Evolutionary conservation across 2,329 filamentous ascomycete genomes (phyloP).

Genomic region (Calonectria ilicicola): DNA sequence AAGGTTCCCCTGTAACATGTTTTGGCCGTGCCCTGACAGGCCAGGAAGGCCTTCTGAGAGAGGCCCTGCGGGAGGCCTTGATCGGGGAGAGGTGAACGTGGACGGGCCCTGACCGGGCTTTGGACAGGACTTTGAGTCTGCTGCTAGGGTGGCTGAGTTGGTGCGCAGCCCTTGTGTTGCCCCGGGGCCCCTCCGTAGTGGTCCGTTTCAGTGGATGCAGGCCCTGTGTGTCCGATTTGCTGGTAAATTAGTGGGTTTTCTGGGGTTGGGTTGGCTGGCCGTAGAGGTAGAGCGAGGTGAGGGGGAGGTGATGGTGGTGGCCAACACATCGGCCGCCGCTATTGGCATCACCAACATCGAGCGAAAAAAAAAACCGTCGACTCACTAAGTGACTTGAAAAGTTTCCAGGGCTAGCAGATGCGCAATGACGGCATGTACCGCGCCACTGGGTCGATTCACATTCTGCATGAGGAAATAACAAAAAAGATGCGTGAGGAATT

Average conservation of each 20-base stretch:
- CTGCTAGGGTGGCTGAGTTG: slow-evolving; percentile 19
- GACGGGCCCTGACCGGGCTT: neutral
- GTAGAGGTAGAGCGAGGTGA: neutral
- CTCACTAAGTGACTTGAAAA: neutral
- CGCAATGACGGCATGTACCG: neutral
- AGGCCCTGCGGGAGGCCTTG: neutral
- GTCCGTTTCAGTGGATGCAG: slow-evolving; percentile 18
- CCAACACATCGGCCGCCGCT: slow-evolving; percentile 1
- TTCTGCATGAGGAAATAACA: neutral
- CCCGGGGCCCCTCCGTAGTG: neutral
- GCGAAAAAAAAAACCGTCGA: neutral
- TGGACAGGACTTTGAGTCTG: neutral
- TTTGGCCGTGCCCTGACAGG: slow-evolving; percentile 8
- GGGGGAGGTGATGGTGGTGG: neutral
- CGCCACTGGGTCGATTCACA: neutral
- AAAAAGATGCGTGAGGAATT: neutral
- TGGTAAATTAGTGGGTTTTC: slow-evolving; percentile 10
- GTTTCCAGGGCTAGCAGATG: neutral
- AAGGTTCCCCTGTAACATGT: neutral
- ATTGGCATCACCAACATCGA: neutral
- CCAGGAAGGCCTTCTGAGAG: slow-evolving; percentile 8
- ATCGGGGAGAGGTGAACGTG: neutral
- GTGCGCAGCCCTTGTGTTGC: slow-evolving; percentile 17
- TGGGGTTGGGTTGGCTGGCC: neutral
- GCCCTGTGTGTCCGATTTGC: slow-evolving; percentile 14